Conservation (phyloP, 345 rosid species). For the Draba incana region DNA sequence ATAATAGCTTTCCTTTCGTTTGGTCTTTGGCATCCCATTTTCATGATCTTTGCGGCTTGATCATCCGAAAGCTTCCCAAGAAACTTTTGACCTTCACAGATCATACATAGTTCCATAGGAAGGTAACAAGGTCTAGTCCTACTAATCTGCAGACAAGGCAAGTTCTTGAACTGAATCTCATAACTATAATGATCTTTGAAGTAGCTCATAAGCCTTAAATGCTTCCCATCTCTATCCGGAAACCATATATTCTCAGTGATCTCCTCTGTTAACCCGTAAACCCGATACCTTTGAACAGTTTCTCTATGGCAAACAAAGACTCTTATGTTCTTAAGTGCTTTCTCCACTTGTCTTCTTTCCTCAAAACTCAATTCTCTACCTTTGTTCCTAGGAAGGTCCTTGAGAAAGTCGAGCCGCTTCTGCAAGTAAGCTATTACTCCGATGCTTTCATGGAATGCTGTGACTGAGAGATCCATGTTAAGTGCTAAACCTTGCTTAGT, state of each 20-base stretch:
- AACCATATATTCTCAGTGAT: slow-evolving; percentile 79
- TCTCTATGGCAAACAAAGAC: slow-evolving; percentile 94
- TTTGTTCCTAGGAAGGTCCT: slow-evolving; percentile 75
- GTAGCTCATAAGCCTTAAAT: slow-evolving; percentile 72
- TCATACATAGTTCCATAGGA: slow-evolving; percentile 95
- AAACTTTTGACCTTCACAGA: slow-evolving; percentile 98
- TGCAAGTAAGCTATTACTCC: slow-evolving; percentile 88
- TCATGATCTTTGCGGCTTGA: slow-evolving; percentile 87
- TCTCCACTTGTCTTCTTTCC: slow-evolving; percentile 88
- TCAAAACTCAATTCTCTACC: slow-evolving; percentile 60
- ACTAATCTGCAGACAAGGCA: slow-evolving; percentile 93
- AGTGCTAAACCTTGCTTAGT: slow-evolving; percentile 95
- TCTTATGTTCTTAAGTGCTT: slow-evolving; percentile 76
- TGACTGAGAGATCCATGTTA: slow-evolving; percentile 84
- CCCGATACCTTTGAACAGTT: slow-evolving; percentile 85
- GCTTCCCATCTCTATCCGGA: slow-evolving; percentile 76
- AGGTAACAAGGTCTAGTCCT: slow-evolving; percentile 93
- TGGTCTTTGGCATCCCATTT: slow-evolving; percentile 93
- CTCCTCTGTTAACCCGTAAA: slow-evolving; percentile 81
- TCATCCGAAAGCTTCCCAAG: slow-evolving; percentile 97
- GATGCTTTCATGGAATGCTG: slow-evolving; percentile 91
- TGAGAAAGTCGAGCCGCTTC: slow-evolving; percentile 80
- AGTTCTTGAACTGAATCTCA: slow-evolving; percentile 71
- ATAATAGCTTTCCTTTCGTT: slow-evolving; percentile 81
- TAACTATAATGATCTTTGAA: slow-evolving; percentile 85